Evolutionary conservation across 257 asterid species (phyloP).

Genomic region (Nicotiana benthamiana): DNA sequence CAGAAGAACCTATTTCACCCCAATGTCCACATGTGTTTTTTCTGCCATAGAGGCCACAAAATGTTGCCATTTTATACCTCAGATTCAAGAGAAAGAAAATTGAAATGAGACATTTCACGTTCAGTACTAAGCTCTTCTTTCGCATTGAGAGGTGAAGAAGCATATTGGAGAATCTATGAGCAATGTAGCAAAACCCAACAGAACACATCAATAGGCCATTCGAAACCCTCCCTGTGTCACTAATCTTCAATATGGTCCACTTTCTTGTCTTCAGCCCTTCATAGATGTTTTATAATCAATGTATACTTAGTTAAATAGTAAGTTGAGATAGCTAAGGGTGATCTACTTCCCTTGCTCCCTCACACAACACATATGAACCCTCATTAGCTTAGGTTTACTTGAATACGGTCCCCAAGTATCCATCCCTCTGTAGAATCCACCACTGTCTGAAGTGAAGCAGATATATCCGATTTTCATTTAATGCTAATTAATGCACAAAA

Average conservation of each 20-base stretch:
- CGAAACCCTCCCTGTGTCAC: not conserved
- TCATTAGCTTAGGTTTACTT: not conserved
- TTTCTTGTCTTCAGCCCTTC: not conserved
- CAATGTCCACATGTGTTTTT: not conserved
- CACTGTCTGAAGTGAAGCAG: not conserved
- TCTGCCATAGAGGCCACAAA: not conserved
- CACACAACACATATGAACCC: not conserved
- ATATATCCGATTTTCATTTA: not conserved
- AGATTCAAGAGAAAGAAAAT: not conserved
- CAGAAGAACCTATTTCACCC: not conserved
- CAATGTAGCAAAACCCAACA: constrained; percentile 1
- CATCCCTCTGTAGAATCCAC: not conserved
- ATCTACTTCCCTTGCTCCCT: not conserved
- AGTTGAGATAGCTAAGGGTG: not conserved
- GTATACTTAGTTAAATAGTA: not conserved
- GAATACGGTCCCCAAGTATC: not conserved
- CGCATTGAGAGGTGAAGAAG: not conserved
- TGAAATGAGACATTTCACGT: not conserved
- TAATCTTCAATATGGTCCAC: not conserved
- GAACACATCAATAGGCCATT: not conserved
- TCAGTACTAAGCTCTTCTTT: not conserved
- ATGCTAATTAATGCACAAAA: not conserved
- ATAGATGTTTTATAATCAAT: not conserved
- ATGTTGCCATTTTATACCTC: not conserved
- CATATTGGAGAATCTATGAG: not conserved